Percentiles rank a stretch among this genome's conserved stretches.
Evolutionary conservation across 2,329 filamentous ascomycete species (phyloP).

Genomic region (Zymoseptoria ardabiliae): DNA sequence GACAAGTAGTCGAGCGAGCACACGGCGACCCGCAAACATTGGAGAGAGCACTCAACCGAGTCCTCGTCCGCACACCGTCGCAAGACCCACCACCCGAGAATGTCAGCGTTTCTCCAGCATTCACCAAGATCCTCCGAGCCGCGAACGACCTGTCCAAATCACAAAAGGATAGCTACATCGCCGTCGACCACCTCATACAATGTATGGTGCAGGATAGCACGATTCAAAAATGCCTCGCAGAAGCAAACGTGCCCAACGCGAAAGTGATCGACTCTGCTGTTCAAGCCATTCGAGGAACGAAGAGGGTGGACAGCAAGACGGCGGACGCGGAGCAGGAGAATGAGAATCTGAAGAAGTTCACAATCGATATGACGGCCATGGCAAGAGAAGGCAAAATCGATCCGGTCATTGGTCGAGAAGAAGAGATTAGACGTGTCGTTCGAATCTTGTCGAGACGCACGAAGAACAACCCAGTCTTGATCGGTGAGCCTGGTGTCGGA

Average conservation of each 20-base stretch:
- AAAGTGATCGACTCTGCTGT: conserved; percentile 90
- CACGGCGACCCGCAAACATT: conserved; percentile 87
- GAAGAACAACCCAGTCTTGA: conserved; percentile 98
- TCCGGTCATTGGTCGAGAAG: conserved; percentile 91
- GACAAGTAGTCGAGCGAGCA: conserved; percentile 87
- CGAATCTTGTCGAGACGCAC: conserved; percentile 87
- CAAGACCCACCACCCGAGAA: conserved; percentile 87
- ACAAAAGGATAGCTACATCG: conserved; percentile 94
- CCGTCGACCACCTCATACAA: conserved; percentile 88
- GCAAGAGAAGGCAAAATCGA: conserved; percentile 96
- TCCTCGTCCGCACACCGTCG: conserved; percentile 79
- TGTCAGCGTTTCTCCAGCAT: conserved; percentile 71
- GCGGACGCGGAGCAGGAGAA: conserved; percentile 88
- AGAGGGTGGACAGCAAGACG: conserved; percentile 89
- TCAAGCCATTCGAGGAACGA: conserved; percentile 82
- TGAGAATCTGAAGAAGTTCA: conserved; percentile 96
- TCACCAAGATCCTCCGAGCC: conserved; percentile 73
- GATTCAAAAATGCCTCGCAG: conserved; percentile 67
- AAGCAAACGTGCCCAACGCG: conserved; percentile 83
- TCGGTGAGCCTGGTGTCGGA: conserved; percentile 95
- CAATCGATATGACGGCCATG: conserved; percentile 95
- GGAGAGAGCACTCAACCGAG: conserved; percentile 85
- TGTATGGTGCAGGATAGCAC: conserved; percentile 70
- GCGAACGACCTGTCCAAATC: conserved; percentile 88
- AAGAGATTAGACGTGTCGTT: conserved; percentile 87